Evolutionary conservation across 2,329 filamentous ascomycete genomes (phyloP), one percentile per base, ranked within the genome.

Genomic region (Zymoseptoria tritici): DNA sequence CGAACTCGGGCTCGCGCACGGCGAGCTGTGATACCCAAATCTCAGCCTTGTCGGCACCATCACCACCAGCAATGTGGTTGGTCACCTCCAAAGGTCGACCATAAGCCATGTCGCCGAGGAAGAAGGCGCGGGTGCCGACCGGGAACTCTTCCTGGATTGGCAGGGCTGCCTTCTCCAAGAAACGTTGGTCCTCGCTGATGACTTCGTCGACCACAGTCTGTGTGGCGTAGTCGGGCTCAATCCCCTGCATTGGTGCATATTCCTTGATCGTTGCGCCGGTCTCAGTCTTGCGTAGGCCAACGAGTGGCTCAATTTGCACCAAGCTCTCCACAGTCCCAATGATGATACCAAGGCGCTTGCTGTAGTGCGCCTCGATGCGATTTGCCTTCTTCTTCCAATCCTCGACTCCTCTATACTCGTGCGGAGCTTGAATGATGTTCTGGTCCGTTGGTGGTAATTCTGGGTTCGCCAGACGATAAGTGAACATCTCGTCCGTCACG

Each of bases 141-240:
- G 94, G 92, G 64, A 97, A 97, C 70, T 99, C 94, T 73, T 97
- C 87, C 66, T 92, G 88, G 36, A 99, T 87, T 0, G 93, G 89
- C 4, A 96, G 72, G n/a, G 94, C 92, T 11, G 83, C 87, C 68
- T 86, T 88, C 76, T 99, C 94, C 57, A 97, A 83, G 76, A 99
- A 99, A 22, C 94, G 89, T 72, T 91, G 86, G 71, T 99, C 94
- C 68, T 92, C 89, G 71, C 93, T 96, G 68, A 91, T 78, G 50
- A 97, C 93, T 62, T 91, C 84, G 69, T 97, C 91, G 13, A 99
- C 93, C 55, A 97, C 81, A 19, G 90, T 86, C 72, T 99, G 94
- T 2, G 91, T 83, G n/a, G 94, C 91, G 73, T 93, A 97, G 57
- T 95, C 89, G 6, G 86, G 89, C 71, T 97, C 91, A 70, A 94